Conservation (phyloP, 2,329 filamentous ascomycete genomes). For the Penicillium sp. region DNA sequence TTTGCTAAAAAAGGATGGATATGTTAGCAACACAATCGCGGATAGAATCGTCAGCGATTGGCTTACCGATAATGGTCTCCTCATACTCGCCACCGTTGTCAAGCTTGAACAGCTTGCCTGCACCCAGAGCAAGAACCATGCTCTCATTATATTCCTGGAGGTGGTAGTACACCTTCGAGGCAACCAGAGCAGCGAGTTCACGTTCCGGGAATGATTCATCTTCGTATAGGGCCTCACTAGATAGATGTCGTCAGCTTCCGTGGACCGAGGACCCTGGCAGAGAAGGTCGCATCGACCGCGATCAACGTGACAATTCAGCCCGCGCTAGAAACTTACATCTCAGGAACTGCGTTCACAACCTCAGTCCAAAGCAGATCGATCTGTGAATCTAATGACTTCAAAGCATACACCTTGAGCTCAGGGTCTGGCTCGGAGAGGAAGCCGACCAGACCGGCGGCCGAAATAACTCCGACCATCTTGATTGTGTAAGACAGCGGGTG, state of each 20-base stretch:
- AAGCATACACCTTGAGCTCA: slow-evolving; percentile 90
- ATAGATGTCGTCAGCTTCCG: slow-evolving; percentile 16
- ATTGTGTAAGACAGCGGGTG: slow-evolving; percentile 15
- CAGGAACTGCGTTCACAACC: slow-evolving; percentile 84
- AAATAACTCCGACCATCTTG: slow-evolving; percentile 88
- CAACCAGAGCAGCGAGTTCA: slow-evolving; percentile 88
- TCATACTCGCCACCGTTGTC: slow-evolving; percentile 92
- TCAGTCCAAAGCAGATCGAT: slow-evolving; percentile 98
- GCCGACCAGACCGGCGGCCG: slow-evolving; percentile 90
- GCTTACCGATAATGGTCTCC: slow-evolving; percentile 87
- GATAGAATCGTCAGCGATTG: not conserved
- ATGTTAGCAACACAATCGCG: slow-evolving; percentile 4
- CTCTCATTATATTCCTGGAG: slow-evolving; percentile 98
- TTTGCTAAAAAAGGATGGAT: slow-evolving; percentile 58
- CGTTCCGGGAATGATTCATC: slow-evolving; percentile 93
- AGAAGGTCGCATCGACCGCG: not conserved
- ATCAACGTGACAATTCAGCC: not conserved
- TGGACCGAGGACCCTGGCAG: slow-evolving; percentile 2
- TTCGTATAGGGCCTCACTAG: slow-evolving; percentile 93
- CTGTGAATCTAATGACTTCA: slow-evolving; percentile 93
- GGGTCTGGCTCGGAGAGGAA: slow-evolving; percentile 94
- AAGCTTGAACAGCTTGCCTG: slow-evolving; percentile 92
- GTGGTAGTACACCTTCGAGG: slow-evolving; percentile 98
- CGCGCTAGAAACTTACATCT: slow-evolving; percentile 69
- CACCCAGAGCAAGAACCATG: slow-evolving; percentile 95